Base-by-base conservation (phyloP, 768 basidiomycete genomes). In the Rickenella mellea region DNA sequence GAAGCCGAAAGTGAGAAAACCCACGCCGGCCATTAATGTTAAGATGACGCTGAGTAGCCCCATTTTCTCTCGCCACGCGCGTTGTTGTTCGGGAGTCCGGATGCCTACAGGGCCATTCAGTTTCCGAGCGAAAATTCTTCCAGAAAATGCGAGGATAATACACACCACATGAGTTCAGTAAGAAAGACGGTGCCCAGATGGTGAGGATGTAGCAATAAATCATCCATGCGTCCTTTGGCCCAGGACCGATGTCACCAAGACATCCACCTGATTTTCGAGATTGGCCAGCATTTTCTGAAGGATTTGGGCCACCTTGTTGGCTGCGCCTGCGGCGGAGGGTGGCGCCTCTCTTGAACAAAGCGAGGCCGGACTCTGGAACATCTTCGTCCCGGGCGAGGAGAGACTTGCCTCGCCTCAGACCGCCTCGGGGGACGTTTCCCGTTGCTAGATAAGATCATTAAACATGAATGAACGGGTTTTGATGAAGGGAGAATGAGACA, bases 1-100 rank as follows among this genome's bases (percentile, higher is more conserved):
- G 69, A 99, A 99, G 6, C 96, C 96, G 64, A 99, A 99, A 9
- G 96, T 99, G 57, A 99, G 71, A 76, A 90, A 99, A 56, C 93
- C 96, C 54, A 99, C 96, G 41, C 69, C 76, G 14, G 87, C 85
- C 93, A 98, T 96, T 48, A 92, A 73, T n/a, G 62, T 4, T 12
- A 74, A 58, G 55, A 94, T 89, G 60, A 97, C 70, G 49, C 71
- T 67, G 38, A 99, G 68, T 20, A 99, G 74, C 6, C 94, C 96
- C 63, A 97, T 90, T 68, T 99, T 99, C 65, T 99, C 96, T 48
- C 96, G 74, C 93, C 93, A 99, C 31, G 96, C 96, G 38, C 91
- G 79, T 59, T 96, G 92, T 51, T 84, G 85, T 49, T 99, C 96
- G 0, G 89, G 84, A 22, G 83, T 93, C 42, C 75, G 74, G 50